Percentiles rank a stretch among this genome's conserved stretches.
These are phyloP conservation scores for Cercospora citrullina DNA, from an alignment of 2,329 filamentous ascomycete genomes.

Conservation along the genomic window DNA sequence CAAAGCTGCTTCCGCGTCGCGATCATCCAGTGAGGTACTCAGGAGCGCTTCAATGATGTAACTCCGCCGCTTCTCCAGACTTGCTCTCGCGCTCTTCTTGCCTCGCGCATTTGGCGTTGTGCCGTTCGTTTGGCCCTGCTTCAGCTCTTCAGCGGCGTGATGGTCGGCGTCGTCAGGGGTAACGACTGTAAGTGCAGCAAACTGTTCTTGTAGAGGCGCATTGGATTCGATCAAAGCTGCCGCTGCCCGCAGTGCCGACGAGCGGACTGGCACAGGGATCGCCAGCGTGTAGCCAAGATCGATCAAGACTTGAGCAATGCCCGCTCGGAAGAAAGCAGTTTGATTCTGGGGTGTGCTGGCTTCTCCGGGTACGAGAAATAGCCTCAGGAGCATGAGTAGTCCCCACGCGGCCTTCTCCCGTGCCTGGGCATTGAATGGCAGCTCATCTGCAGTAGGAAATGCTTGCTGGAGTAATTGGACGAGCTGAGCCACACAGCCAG, in stretches of 20 bases:
- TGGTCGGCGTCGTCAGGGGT: slow-evolving; percentile 24
- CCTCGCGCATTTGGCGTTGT: slow-evolving; percentile 29
- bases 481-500: slow-evolving; percentile 74
- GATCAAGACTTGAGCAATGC: slow-evolving; percentile 74
- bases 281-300: slow-evolving; percentile 76
- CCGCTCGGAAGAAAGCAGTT: slow-evolving; percentile 78
- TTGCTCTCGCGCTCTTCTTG: slow-evolving; percentile 31
- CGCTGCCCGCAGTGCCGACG: slow-evolving; percentile 82
- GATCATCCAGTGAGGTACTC: slow-evolving; percentile 71
- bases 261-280: slow-evolving; percentile 74
- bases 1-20: slow-evolving; percentile 70
- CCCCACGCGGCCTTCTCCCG: slow-evolving; percentile 91
- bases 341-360: slow-evolving; percentile 81
- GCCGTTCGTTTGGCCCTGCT: slow-evolving; percentile 32
- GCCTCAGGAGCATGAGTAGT: slow-evolving; percentile 76
- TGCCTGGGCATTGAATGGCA: slow-evolving; percentile 49
- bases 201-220: slow-evolving; percentile 75
- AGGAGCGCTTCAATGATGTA: slow-evolving; percentile 94
- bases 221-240: slow-evolving; percentile 88
- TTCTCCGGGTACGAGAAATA: slow-evolving; percentile 82
- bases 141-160: slow-evolving; percentile 23
- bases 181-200: slow-evolving; percentile 78
- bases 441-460: slow-evolving; percentile 48
- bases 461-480: slow-evolving; percentile 61
- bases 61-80: slow-evolving; percentile 47